Conservation (phyloP, 805 yeast genomes). For the Nakazawaea ambrosiae region DNA sequence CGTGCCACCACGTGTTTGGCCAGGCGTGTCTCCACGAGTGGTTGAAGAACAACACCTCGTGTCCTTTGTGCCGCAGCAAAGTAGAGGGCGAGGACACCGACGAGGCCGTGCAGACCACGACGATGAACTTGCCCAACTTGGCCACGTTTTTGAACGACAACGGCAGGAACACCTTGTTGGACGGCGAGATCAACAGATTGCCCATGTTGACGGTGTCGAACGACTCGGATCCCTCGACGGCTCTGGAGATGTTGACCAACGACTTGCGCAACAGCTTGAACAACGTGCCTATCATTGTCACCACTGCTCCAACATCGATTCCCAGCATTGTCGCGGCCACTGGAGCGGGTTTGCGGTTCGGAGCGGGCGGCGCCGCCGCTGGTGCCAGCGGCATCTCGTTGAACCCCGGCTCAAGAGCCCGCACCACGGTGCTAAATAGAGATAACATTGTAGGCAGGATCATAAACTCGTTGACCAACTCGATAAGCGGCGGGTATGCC, state of each 20-base stretch:
- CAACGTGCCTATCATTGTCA: conserved; percentile 12
- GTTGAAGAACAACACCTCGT: conserved; percentile 66
- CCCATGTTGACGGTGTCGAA: conserved; percentile 23
- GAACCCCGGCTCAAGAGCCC: background rate
- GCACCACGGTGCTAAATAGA: too few species aligned
- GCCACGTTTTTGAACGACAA: conserved; percentile 26
- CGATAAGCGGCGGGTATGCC: background rate
- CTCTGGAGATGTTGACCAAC: conserved; percentile 10
- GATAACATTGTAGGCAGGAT: conserved; percentile 10
- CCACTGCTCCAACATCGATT: conserved; percentile 10
- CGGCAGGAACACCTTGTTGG: conserved; percentile 19
- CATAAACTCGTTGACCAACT: conserved; percentile 7
- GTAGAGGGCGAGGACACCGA: conserved; percentile 26
- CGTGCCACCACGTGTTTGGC: conserved; percentile 87
- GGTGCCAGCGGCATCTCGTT: background rate
- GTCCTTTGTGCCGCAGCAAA: conserved; percentile 78
- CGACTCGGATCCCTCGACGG: conserved; percentile 17
- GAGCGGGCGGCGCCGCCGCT: background rate
- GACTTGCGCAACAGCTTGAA: conserved; percentile 11
- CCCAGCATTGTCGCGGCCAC: background rate
- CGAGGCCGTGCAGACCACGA: conserved; percentile 17
- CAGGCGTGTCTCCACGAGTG: conserved; percentile 78
- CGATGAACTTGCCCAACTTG: conserved; percentile 28
- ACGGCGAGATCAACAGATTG: conserved; percentile 22
- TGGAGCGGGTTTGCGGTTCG: background rate